These are phyloP conservation scores for Ajuga chamaepitys DNA, from an alignment of 257 asterid species.

Conservation along the genomic window DNA sequence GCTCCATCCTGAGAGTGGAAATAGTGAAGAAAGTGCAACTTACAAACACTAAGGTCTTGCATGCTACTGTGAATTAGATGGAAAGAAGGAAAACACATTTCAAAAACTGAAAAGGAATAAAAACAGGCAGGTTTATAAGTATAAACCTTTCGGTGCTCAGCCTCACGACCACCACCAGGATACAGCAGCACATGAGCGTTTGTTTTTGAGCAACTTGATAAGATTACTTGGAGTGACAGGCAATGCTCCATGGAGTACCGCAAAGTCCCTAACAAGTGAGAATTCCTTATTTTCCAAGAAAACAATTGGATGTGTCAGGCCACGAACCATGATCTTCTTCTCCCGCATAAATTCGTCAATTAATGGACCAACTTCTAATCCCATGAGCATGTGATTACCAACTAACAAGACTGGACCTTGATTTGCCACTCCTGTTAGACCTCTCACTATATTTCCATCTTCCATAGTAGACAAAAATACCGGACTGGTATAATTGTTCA, in stretches of 20 bases:
- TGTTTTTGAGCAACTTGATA: slow-evolving; percentile 57
- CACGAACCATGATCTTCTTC: slow-evolving; percentile 66
- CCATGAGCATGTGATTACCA: slow-evolving; percentile 95
- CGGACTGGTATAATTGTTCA: slow-evolving; percentile 38
- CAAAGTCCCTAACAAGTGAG: slow-evolving; percentile 32
- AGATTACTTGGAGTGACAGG: slow-evolving; percentile 78
- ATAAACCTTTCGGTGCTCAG: slow-evolving; percentile 77
- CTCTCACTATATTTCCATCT: slow-evolving; percentile 80
- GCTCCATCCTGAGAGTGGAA: too few species aligned
- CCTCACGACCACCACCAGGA: slow-evolving; percentile 99
- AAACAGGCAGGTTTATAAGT: background rate
- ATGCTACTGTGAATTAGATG: too few species aligned
- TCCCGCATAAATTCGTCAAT: slow-evolving; percentile 48
- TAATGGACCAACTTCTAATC: slow-evolving; percentile 57
- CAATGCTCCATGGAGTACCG: slow-evolving; percentile 65
- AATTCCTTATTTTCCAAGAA: slow-evolving; percentile 27
- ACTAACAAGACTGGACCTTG: slow-evolving; percentile 89
- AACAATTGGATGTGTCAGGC: slow-evolving; percentile 72
- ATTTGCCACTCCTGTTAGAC: slow-evolving; percentile 68
- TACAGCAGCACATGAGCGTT: slow-evolving; percentile 88
- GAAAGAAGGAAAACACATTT: too few species aligned
- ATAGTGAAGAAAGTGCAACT: too few species aligned
- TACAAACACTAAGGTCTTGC: background rate
- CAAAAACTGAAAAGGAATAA: background rate
- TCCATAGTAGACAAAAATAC: slow-evolving; percentile 67